Evolutionary conservation across 768 basidiomycete genomes (phyloP), one percentile per base, ranked within the genome.

Genomic region (Lactifluus echinatus): DNA sequence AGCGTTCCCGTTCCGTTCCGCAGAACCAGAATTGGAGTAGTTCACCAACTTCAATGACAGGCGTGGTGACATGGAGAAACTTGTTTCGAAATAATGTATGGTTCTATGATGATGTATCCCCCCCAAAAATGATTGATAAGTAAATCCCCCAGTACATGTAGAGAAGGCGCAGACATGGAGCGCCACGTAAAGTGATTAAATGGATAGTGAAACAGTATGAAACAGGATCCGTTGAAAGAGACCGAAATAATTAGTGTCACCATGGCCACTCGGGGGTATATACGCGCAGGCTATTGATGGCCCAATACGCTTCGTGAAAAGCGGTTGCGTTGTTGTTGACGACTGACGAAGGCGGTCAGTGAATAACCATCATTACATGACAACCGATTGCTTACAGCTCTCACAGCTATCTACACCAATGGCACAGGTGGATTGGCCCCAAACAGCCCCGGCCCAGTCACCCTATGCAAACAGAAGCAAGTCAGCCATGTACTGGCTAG

Each of bases 271-370:
- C 10, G 14, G 66, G 64, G 4, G 70, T 72, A 64, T 85, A 89
- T 15, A 86, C 73, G 31, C 76, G 74, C 33, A 88, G 67, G 17
- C 77, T 75, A 63, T 80, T 79, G 67, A 89, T 75, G 60, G 80
- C 80, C 84, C 85, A 89, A 68, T 83, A 88, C 1, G 87, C 83
- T 17, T 84, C 73, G 11, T 58, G 39, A 69, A 88, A 88, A 12
- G 74, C 76, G 5, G 64, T 56, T 0, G 87, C 85, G 62, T 82
- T 76, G 58, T 79, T 76, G 66, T 80, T 68, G 29, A 87, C 85
- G 61, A 75, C 82, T 84, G 53, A 42, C 5, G 21, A 19, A 42
- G 11, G 42, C 42, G n/a, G 10, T 45, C 15, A 37, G 37, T 54
- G 7, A 33, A 28, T 24, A n/a, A 39, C 28, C 14, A 2, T 15